Evolutionary conservation across 768 basidiomycete genomes (phyloP), one percentile per base, ranked within the genome.

Genomic region (Hericium rajendrae): DNA sequence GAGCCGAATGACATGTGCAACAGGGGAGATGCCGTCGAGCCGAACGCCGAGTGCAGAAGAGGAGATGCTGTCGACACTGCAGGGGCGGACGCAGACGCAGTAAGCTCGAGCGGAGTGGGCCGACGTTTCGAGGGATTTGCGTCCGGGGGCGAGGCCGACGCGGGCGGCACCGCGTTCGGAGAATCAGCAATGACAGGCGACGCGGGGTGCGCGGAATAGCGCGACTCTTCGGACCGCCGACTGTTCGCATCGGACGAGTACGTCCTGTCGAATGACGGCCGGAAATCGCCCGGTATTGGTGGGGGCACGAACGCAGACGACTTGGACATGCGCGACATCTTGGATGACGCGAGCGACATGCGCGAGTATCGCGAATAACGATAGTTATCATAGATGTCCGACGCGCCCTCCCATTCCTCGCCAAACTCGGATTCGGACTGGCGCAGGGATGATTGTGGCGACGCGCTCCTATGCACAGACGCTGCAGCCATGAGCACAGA

Each of bases 351-450:
- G 0, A 46, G 43, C 16, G 43, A 46, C 43, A 46, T 46, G 10
- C 43, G 43, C 6, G 84, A 86, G 54, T 75, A 76, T 5, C 83
- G 73, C 18, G 86, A 86, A 60, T 88, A 88, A 22, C 85, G 77
- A 66, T 91, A 91, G 59, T 88, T 80, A 67, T 91, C 88, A 60
- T 91, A 91, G 53, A 91, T 88, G 61, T 88, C 85, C 1, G 76
- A 76, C 9, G 79, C 82, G 22, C 80, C 81, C 54, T 88, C 87
- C 81, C 86, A 88, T 55, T 84, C 73, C 32, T 75, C 73, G 1
- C 71, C 72, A 56, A 59, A 62, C 13, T 62, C 63, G 16, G 64
- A 64, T 2, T 48, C 56, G 6, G 60, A 16, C 8, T 51, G 49
- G n/a, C 43, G 43, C 16, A 22, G 49, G 2, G 60, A 58, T 28